Evolutionary conservation across 352 stramenopile species (phyloP).

Genomic region (Blastocystis sp.): DNA sequence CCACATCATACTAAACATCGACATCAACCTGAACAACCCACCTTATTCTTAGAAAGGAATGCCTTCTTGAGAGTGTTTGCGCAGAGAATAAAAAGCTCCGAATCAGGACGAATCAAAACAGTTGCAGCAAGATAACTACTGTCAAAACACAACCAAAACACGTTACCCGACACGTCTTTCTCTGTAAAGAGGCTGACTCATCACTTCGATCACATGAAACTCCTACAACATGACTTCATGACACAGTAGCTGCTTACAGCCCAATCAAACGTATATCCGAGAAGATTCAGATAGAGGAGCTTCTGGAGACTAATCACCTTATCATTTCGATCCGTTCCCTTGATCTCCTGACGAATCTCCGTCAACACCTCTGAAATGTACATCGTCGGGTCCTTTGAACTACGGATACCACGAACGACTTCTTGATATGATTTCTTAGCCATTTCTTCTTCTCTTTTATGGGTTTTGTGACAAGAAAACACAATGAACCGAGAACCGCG

Average conservation of each 20-base stretch:
- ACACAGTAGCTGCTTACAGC: not conserved
- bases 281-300: constrained; percentile 78
- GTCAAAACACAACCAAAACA: constrained; percentile 67
- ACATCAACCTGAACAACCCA: constrained; percentile 49
- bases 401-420: constrained; percentile 94
- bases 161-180: constrained; percentile 73
- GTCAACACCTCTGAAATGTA: constrained; percentile 93
- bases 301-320: constrained; percentile 93
- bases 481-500: not conserved
- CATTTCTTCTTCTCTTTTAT: constrained; percentile 69
- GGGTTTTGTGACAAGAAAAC: not conserved
- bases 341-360: constrained; percentile 94
- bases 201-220: constrained; percentile 95
- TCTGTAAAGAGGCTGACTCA: constrained; percentile 80
- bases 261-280: constrained; percentile 32
- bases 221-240: not conserved
- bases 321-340: constrained; percentile 85
- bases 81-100: constrained; percentile 92
- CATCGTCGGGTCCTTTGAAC: constrained; percentile 85
- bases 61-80: constrained; percentile 98
- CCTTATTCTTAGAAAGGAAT: constrained; percentile 73
- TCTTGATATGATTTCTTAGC: constrained; percentile 97
- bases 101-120: constrained; percentile 77
- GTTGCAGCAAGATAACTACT: constrained; percentile 71
- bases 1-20: constrained; percentile 79